Conservation (phyloP, 139 green algal species). For the Pleodorina starrii region DNA sequence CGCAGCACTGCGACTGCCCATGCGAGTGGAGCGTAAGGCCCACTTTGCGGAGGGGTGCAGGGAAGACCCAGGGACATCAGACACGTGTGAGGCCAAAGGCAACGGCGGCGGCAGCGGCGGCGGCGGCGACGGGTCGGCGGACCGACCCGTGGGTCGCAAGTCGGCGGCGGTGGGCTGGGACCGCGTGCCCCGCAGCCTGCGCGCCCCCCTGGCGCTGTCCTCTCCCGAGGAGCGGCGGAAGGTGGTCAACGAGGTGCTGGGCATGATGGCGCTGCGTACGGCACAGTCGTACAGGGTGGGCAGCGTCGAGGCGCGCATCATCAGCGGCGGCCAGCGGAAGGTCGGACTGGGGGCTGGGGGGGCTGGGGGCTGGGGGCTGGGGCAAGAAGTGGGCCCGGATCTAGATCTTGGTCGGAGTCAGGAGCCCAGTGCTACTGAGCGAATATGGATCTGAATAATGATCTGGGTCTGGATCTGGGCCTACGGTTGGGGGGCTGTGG, state of each 20-base stretch:
- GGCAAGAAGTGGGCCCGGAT: neutral
- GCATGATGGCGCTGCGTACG: slow-evolving; percentile 51
- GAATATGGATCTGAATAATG: too few species aligned
- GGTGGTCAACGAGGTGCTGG: slow-evolving; percentile 50
- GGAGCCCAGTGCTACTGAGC: too few species aligned
- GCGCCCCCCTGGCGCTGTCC: neutral
- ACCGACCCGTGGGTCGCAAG: too few species aligned
- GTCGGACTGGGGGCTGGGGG: too few species aligned
- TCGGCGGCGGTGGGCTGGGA: neutral
- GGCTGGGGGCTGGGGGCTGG: neutral
- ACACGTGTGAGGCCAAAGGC: too few species aligned
- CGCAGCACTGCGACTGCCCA: slow-evolving; percentile 54
- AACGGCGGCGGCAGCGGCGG: too few species aligned
- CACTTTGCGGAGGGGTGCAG: too few species aligned
- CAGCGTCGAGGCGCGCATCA: slow-evolving; percentile 55
- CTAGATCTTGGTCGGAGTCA: too few species aligned
- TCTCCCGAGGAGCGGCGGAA: slow-evolving; percentile 9
- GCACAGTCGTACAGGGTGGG: slow-evolving; percentile 49
- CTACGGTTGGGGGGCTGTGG: too few species aligned
- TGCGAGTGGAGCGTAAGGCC: neutral
- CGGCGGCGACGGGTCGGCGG: too few species aligned
- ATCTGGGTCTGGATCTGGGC: too few species aligned
- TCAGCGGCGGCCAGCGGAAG: slow-evolving; percentile 86
- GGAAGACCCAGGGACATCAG: too few species aligned
- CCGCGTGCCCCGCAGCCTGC: neutral